phyloP scores from a whole-genome alignment of 2,329 filamentous ascomycete species.

The Beauveria sp. region DNA sequence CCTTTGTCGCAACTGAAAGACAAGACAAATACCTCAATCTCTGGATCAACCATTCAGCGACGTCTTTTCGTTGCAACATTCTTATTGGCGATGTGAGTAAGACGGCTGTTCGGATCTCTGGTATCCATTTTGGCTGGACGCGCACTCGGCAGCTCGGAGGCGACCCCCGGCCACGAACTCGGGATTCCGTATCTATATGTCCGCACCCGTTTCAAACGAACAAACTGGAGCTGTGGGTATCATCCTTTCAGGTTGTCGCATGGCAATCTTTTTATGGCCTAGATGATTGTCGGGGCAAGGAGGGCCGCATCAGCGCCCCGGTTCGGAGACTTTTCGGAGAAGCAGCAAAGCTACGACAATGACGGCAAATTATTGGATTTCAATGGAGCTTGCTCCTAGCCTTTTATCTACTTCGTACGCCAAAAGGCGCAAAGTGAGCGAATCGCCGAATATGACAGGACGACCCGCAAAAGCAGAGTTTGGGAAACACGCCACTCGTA shows the following conservation, averaged over 20 bases:
- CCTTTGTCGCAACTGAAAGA: neutral
- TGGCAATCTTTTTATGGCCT: neutral
- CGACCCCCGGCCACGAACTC: neutral
- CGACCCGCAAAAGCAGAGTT: neutral
- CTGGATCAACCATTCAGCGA: no score
- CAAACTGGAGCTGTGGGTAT: neutral
- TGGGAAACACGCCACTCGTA: neutral
- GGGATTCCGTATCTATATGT: constrained; percentile 3
- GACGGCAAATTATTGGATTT: neutral
- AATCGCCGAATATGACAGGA: neutral
- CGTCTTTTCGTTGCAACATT: neutral
- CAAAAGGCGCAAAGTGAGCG: neutral
- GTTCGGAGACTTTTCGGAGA: constrained; percentile 9
- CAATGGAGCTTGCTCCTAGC: neutral
- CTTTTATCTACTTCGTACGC: no score
- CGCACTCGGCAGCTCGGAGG: neutral
- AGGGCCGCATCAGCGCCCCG: neutral
- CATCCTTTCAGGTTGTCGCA: neutral
- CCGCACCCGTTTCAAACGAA: neutral
- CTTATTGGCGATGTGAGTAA: no score
- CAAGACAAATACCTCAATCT: no score
- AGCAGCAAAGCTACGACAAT: no score
- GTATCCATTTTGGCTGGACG: neutral
- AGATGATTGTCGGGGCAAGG: neutral
- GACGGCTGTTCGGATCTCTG: no score